Percentiles rank a stretch among this genome's conserved stretches.
Conservation (phyloP, 495 filamentous ascomycete genomes). For the Patellaria atrata region DNA sequence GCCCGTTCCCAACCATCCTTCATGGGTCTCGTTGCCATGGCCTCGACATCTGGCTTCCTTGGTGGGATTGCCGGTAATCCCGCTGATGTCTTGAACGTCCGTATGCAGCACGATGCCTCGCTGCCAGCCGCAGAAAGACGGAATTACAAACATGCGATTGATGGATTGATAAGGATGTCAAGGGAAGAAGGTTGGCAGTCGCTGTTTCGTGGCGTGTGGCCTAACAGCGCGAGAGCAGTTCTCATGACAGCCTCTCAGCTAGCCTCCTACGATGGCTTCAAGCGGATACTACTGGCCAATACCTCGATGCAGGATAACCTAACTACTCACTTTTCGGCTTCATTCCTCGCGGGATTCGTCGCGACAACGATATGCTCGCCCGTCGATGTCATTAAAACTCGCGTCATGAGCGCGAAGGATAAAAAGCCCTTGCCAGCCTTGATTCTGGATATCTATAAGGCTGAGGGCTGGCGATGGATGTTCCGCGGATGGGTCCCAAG, state of each 20-base stretch:
- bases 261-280: slow-evolving; percentile 85
- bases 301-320: slow-evolving; percentile 62
- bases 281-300: slow-evolving; percentile 52
- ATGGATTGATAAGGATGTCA: slow-evolving; percentile 74
- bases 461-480: slow-evolving; percentile 78
- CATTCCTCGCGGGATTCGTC: slow-evolving; percentile 76
- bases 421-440: slow-evolving; percentile 28
- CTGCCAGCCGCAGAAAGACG: slow-evolving; percentile 58
- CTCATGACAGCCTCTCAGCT: slow-evolving; percentile 90
- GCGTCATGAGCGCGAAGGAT: slow-evolving; percentile 66
- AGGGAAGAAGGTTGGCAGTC: slow-evolving; percentile 57
- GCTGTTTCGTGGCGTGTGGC: slow-evolving; percentile 81
- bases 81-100: slow-evolving; percentile 91
- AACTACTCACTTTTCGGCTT: slow-evolving; percentile 74
- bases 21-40: slow-evolving; percentile 60
- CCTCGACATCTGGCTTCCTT: slow-evolving; percentile 69
- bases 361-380: slow-evolving; percentile 92
- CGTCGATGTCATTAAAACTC: slow-evolving; percentile 94
- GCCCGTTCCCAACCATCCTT: slow-evolving; percentile 42
- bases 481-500: slow-evolving; percentile 97
- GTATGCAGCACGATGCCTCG: slow-evolving; percentile 92
- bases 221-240: slow-evolving; percentile 76
- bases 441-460: slow-evolving; percentile 46
- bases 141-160: slow-evolving; percentile 78
- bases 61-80: slow-evolving; percentile 87